Conservation (phyloP, 441 rosid species). For the Syzygium malaccense region DNA sequence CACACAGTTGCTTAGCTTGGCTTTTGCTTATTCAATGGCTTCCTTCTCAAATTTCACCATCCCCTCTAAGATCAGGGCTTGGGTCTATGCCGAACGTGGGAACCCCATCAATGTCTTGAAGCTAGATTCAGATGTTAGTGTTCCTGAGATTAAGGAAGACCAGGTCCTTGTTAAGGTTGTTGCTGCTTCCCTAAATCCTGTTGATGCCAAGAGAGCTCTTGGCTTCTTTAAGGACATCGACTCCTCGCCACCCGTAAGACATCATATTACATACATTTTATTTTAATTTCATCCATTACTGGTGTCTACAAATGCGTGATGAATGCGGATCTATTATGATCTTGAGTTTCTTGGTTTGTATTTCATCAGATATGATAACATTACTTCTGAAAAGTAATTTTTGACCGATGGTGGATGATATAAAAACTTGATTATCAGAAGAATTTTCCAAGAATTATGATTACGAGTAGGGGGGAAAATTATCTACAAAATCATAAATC, state of each 20-base stretch:
- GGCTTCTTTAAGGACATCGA: background rate
- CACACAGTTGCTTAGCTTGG: background rate
- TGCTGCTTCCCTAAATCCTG: background rate
- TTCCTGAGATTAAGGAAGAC: background rate
- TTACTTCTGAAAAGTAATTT: background rate
- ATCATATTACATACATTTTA: background rate
- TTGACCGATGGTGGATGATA: background rate
- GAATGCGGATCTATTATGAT: background rate
- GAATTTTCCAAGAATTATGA: no score
- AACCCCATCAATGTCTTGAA: background rate
- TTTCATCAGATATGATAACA: background rate
- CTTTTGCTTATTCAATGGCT: background rate
- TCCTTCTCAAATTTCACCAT: background rate
- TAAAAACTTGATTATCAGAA: background rate
- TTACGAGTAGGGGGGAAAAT: no score
- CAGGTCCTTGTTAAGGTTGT: slow-evolving; percentile 8
- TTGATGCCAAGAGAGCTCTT: background rate
- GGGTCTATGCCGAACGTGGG: background rate
- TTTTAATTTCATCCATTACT: background rate
- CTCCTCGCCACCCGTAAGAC: background rate
- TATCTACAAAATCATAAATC: no score
- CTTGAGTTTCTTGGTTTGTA: background rate
- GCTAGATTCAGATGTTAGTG: background rate
- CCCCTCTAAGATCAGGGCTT: slow-evolving; percentile 5
- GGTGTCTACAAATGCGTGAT: background rate